Evolutionary conservation across 108 stramenopile species (phyloP).

Genomic region (Schizochytrium sp.): DNA sequence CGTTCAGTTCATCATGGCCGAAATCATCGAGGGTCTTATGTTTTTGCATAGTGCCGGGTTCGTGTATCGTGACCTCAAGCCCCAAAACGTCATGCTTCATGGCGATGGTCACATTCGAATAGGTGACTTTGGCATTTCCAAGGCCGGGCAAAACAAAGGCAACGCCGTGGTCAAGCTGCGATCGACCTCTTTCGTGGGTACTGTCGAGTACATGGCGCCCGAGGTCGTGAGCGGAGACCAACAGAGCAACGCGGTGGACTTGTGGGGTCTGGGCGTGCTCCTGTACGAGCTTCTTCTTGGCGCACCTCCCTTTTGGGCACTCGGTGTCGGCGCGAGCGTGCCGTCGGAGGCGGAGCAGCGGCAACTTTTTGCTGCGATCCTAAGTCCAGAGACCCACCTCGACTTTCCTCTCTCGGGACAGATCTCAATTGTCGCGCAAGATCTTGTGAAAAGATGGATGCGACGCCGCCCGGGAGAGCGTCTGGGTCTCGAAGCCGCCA

Average conservation of each 20-base stretch:
- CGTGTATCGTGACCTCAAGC: constrained; percentile 91
- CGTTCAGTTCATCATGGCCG: not conserved
- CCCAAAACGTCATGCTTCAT: constrained; percentile 90
- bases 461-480: not conserved
- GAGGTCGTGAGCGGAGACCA: constrained; percentile 89
- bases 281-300: constrained; percentile 96
- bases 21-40: constrained; percentile 14
- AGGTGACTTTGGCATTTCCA: constrained; percentile 51
- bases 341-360: constrained; percentile 72
- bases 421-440: not conserved
- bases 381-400: constrained; percentile 47
- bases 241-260: constrained; percentile 82
- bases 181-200: constrained; percentile 82
- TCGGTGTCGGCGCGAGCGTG: constrained; percentile 27
- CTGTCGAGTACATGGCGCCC: constrained; percentile 96
- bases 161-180: constrained; percentile 22
- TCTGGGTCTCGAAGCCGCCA: constrained; percentile 54
- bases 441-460: not conserved
- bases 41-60: constrained; percentile 88
- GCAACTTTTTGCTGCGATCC: constrained; percentile 86
- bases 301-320: constrained; percentile 94
- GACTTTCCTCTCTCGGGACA: not conserved
- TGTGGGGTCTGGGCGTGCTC: constrained; percentile 90
- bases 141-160: constrained; percentile 21
- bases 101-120: constrained; percentile 45